Evolutionary conservation across 164 flowering plant genomes (phyloP).

Genomic region (Vitis rupestris): DNA sequence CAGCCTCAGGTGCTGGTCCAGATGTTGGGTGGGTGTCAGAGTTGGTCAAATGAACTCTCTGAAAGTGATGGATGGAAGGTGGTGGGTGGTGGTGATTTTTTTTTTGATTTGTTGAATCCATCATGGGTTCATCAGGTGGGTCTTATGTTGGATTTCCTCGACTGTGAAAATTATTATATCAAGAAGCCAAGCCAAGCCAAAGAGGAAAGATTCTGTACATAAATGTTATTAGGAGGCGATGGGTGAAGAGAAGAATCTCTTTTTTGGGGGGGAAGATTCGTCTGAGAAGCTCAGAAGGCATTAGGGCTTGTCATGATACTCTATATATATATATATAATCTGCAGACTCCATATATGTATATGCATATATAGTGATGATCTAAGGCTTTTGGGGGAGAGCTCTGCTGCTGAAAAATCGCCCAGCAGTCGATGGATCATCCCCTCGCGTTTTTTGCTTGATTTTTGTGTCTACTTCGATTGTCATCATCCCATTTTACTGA

Average conservation of each 20-base stretch:
- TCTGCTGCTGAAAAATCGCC: background rate
- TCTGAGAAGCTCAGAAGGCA: background rate
- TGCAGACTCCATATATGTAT: background rate
- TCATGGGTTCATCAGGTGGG: background rate
- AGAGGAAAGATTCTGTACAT: conserved; percentile 8
- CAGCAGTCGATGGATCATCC: conserved; percentile 9
- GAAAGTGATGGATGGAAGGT: background rate
- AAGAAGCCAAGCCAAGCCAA: too few relatives aligned
- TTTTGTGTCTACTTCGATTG: background rate
- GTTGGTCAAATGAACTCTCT: conserved; percentile 45
- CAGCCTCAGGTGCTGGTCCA: conserved; percentile 19
- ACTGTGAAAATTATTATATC: conserved; percentile 10
- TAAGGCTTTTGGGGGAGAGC: background rate
- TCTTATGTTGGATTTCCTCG: conserved; percentile 6
- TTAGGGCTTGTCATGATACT: background rate
- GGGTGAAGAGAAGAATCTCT: conserved; percentile 15
- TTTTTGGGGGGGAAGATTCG: conserved; percentile 13
- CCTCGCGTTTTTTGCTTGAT: background rate
- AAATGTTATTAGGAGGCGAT: background rate
- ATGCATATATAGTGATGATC: background rate
- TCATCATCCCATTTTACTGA: background rate
- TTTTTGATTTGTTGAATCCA: background rate
- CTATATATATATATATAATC: background rate
- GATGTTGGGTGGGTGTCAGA: conserved; percentile 85
- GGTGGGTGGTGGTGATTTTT: background rate